These are phyloP conservation scores for Vitis hybrid DNA, from an alignment of 177 flowering plant species.

Conservation along the genomic window DNA sequence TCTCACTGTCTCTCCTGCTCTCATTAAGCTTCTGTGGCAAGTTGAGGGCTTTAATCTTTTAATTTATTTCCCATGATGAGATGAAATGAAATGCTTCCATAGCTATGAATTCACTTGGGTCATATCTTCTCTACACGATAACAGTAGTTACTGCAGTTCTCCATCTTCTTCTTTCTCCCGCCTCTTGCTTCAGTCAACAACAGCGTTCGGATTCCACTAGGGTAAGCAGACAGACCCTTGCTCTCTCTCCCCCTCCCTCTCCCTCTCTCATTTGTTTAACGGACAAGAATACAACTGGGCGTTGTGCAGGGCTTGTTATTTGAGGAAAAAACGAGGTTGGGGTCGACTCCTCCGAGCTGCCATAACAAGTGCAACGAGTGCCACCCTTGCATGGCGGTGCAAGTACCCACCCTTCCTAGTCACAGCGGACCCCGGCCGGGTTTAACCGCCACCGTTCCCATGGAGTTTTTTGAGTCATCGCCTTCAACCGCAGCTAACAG, in stretches of 20 bases:
- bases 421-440: slow-evolving; percentile 26
- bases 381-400: slow-evolving; percentile 77
- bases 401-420: slow-evolving; percentile 54
- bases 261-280: neutral
- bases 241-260: neutral
- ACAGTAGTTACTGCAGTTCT: slow-evolving; percentile 11
- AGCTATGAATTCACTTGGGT: slow-evolving; percentile 18
- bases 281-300: neutral
- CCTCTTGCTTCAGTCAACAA: slow-evolving; percentile 10
- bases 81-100: slow-evolving; percentile 29
- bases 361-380: slow-evolving; percentile 78
- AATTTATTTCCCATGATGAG: slow-evolving; percentile 9
- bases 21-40: neutral
- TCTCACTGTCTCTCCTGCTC: neutral
- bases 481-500: slow-evolving; percentile 16
- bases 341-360: slow-evolving; percentile 81
- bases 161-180: slow-evolving; percentile 17
- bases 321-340: slow-evolving; percentile 53
- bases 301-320: slow-evolving; percentile 30
- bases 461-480: slow-evolving; percentile 18
- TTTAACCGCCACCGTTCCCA: neutral
- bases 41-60: neutral
- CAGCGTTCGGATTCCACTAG: slow-evolving; percentile 16
- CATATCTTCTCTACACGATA: slow-evolving; percentile 11
- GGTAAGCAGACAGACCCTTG: slow-evolving; percentile 5